Base-by-base conservation (phyloP, 1,284 basidiomycete species). In the Termitomyces sp. region DNA sequence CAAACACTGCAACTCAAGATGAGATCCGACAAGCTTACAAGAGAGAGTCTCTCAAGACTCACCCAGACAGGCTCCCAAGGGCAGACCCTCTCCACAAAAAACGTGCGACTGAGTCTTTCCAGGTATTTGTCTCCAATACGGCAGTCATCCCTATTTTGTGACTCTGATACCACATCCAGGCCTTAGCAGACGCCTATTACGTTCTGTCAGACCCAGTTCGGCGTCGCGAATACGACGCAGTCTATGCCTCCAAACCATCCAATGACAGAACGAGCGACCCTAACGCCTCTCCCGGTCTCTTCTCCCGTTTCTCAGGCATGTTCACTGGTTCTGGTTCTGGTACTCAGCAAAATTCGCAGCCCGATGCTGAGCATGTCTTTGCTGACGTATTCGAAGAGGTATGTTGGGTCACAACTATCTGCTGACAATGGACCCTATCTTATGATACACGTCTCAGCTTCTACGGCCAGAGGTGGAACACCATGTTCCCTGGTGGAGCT, bases 131-230 rank as follows among this genome's bases (percentile, higher is more conserved):
- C n/a, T n/a, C n/a, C n/a, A 41, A 2, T 24, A 52, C 26, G 13
- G 24, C 28, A 5, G 18, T 14, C 34, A 35, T 38, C 38, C 40
- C 26, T 26, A 18, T n/a, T 42, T 33, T 33, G 18, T 44, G 21
- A 24, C 28, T 37, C 37, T n/a, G n/a, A 35, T 16, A 47, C 21
- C 31, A 48, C 28, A 35, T 35, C 40, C 64, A 92, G 88, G 84
- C 86, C 11, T 86, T 97, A 55, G 93, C 95, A 46, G 94, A 98
- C 72, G 95, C 95, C 9, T 97, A 97, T 74, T 98, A 94, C 68
- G 91, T 97, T 7, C 81, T 98, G 24, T 95, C 91, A 0, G 92
- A 97, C 69, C 69, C 83, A 1, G 75, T 83, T 39, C 77, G 93
- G 49, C 80, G 89, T 50, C 74, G 68, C 60, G 94, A 97, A 70